Percentiles rank a stretch among this genome's conserved stretches.
Conservation (phyloP, 1,284 basidiomycete genomes). For the Microbotryum intermedium region DNA sequence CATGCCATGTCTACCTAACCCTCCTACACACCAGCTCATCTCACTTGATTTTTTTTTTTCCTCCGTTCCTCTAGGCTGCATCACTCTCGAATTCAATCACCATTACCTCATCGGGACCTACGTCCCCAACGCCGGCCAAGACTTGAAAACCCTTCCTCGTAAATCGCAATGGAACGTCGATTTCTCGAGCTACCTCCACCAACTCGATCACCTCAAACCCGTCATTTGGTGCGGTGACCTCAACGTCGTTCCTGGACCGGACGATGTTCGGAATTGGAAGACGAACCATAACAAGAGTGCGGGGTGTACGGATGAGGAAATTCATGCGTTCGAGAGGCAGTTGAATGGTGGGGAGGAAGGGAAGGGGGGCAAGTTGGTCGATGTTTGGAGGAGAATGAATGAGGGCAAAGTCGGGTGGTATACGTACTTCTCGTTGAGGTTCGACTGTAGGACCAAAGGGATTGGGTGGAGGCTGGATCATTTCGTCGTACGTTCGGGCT, state of each 20-base stretch:
- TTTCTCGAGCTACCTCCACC: constrained; percentile 61
- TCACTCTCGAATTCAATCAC: constrained; percentile 68
- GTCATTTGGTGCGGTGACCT: constrained; percentile 85
- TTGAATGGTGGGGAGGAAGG: constrained; percentile 34
- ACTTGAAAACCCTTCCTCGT: constrained; percentile 49
- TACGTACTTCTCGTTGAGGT: constrained; percentile 71
- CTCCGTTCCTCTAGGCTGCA: constrained; percentile 43
- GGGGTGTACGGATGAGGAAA: constrained; percentile 69
- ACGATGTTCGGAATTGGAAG: constrained; percentile 40
- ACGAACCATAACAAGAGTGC: constrained; percentile 43
- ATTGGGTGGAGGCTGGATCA: constrained; percentile 80
- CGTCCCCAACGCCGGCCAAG: constrained; percentile 73
- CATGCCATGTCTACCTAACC: too few relatives aligned
- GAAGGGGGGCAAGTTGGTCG: constrained; percentile 50
- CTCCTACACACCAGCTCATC: neutral
- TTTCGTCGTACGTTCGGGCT: constrained; percentile 48
- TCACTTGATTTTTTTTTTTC: neutral
- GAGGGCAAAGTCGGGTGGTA: constrained; percentile 56
- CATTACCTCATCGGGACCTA: constrained; percentile 72
- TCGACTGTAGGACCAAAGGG: constrained; percentile 68
- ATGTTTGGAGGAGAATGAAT: constrained; percentile 70
- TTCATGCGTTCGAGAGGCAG: constrained; percentile 38
- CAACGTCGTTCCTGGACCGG: constrained; percentile 60
- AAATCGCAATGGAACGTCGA: constrained; percentile 55
- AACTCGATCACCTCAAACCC: constrained; percentile 65